phyloP scores from a whole-genome alignment of 2,329 filamentous ascomycete genomes.

The Aspergillus alliaceus region DNA sequence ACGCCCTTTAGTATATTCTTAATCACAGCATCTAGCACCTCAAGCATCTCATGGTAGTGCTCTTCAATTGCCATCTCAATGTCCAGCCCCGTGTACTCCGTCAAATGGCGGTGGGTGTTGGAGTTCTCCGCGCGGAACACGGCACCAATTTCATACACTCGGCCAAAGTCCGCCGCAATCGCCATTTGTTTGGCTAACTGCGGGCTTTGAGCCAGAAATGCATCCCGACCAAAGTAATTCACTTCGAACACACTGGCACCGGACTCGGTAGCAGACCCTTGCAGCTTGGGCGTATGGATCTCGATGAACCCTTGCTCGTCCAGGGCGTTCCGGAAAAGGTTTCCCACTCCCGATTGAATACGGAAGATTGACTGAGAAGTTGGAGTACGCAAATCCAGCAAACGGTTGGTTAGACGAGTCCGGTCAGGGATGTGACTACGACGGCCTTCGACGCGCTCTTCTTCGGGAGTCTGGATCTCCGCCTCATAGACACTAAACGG shows the following conservation, averaged over 20 bases:
- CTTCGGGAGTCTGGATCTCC: slow-evolving; percentile 59
- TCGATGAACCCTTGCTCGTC: slow-evolving; percentile 80
- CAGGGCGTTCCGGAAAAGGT: slow-evolving; percentile 74
- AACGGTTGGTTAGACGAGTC: slow-evolving; percentile 73
- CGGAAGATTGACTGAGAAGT: slow-evolving; percentile 86
- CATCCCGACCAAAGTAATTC: slow-evolving; percentile 84
- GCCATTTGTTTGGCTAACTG: slow-evolving; percentile 92
- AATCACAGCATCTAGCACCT: slow-evolving; percentile 74
- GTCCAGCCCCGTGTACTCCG: slow-evolving; percentile 91
- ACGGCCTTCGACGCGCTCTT: slow-evolving; percentile 55
- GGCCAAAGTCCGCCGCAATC: slow-evolving; percentile 83
- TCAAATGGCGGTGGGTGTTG: slow-evolving; percentile 91
- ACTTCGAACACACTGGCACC: slow-evolving; percentile 89
- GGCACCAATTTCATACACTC: slow-evolving; percentile 84
- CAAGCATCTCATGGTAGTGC: slow-evolving; percentile 85
- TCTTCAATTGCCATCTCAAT: slow-evolving; percentile 88
- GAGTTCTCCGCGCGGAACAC: slow-evolving; percentile 95
- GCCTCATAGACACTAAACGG: slow-evolving; percentile 72
- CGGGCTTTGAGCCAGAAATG: slow-evolving; percentile 87
- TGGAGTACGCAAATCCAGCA: slow-evolving; percentile 82
- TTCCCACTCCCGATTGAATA: slow-evolving; percentile 76
- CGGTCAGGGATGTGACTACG: slow-evolving; percentile 67
- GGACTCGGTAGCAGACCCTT: slow-evolving; percentile 86
- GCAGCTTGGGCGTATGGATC: slow-evolving; percentile 90
- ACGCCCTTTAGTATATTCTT: slow-evolving; percentile 75